These are phyloP conservation scores for Furcasterigmium sp. DNA, from an alignment of 2,329 filamentous ascomycete genomes.

Conservation along the genomic window DNA sequence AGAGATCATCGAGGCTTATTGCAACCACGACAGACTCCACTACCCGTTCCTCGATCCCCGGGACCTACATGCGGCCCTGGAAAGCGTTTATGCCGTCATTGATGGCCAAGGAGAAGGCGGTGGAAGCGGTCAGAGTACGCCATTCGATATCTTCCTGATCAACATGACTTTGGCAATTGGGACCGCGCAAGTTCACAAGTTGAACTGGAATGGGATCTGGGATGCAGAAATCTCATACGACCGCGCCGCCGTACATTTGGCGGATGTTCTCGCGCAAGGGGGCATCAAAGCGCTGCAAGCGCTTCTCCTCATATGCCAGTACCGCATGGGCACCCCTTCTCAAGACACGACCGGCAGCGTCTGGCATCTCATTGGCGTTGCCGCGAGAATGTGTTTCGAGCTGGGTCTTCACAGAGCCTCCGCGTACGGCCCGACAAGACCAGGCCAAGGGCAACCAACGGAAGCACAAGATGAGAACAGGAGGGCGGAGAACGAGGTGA, in stretches of 20 bases:
- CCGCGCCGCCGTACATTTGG: conserved; percentile 29
- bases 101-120: conserved; percentile 3
- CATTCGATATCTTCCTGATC: conserved; percentile 31
- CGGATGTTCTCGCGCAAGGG: conserved; percentile 27
- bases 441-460: background rate
- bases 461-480: background rate
- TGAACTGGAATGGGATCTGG: conserved; percentile 35
- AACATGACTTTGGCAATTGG: conserved; percentile 39
- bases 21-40: conserved; percentile 34
- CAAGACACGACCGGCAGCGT: conserved; percentile 32
- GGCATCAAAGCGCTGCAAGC: conserved; percentile 32
- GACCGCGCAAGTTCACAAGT: conserved; percentile 35
- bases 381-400: conserved; percentile 32
- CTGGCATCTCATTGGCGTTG: conserved; percentile 38
- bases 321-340: conserved; percentile 32
- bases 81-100: conserved; percentile 22
- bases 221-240: conserved; percentile 35
- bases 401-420: conserved; percentile 33
- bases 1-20: conserved; percentile 32
- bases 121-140: background rate
- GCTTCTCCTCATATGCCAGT: conserved; percentile 35
- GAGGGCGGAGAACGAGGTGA: conserved; percentile 24
- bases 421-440: conserved; percentile 18
- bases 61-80: conserved; percentile 18
- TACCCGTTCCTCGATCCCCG: conserved; percentile 33